Evolutionary conservation across 345 rosid genomes (phyloP), one percentile per base, ranked within the genome.

Genomic region (Brassica carinata): DNA sequence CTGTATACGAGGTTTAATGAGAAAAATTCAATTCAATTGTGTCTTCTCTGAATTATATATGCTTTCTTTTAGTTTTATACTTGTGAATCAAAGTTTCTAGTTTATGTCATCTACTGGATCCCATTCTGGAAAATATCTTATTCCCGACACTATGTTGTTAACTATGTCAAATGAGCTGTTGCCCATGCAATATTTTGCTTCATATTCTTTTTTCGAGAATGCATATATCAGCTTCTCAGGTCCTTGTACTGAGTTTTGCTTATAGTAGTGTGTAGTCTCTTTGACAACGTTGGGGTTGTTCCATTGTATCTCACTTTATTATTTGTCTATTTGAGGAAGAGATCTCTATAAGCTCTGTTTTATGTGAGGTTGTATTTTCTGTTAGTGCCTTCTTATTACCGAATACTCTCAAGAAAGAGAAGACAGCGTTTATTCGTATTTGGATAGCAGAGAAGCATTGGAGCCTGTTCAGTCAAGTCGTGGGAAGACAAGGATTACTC

Each of bases 1-100:
- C 86, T 88, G 78, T 82, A 79, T 33, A 77, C 71, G 83, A 77
- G 82, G 83, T 64, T 86, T 81, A 86, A 88, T 90, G 88, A 83
- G 81, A 87, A 79, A 55, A 48, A 58, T 19, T 19, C 23, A 31
- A 19, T 73, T 64, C 45, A 38, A 27, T 62, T 31, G 65, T 62
- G 31, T 57, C 34, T 58, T 70, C 64, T 75, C 7, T 11, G 19
- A 31, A 34, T 43, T 13, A 40, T 27, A 18, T 67, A 3, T 61
- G 30, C 19, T 17, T 75, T 73, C 0, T 64, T 15, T 72, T 40
- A 27, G 23, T 19, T 19, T 19, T 19, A 33, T 72, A 23, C 64
- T 66, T 65, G 27, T 23, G 55, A 43, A 76, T 10, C 69, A 7
- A 68, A 57, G 29, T 74, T 48, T 34, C 5, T 74, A 51, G 59